Evolutionary conservation across 345 rosid species (phyloP), one percentile per base, ranked within the genome.

Genomic region (Salix brachista): DNA sequence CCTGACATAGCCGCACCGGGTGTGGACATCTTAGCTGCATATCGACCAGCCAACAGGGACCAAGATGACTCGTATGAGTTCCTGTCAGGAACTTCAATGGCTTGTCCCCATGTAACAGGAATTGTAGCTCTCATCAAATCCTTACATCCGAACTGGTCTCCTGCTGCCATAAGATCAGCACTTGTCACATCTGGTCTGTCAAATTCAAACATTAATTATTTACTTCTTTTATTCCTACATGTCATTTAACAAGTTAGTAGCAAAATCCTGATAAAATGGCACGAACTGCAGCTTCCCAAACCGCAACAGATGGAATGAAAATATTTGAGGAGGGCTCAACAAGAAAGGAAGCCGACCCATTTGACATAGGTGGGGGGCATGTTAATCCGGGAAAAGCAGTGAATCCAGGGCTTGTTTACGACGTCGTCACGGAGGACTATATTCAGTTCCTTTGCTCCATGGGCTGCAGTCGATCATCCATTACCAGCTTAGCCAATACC

Each of bases 61-160:
- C 28, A 73, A 23, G 72, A 69, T 73, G 42, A 67, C 44, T 81
- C 65, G 54, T 89, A 46, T 69, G 77, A 69, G 50, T 34, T 91
- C 60, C 64, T 78, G 5, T 86, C 90, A 68, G 91, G 90, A 71
- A 89, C 91, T 41, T 89, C 92, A 13, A 89, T 89, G 92, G 79
- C 92, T 0, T 85, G 86, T 77, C 90, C 91, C 25, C 85, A 86
- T 70, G 86, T 88, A 26, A 79, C 89, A 17, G 92, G 91, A 70
- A 83, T 91, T 4, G 86, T 84, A 4, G 87, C 90, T 74, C 90
- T 91, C 83, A 82, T 89, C 48, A 89, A 69, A 77, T 78, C 86
- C 19, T 36, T 72, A 25, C 89, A 85, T 70, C 83, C 82, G 21
- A 73, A 81, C 12, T 89, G 91, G 92, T 87, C 91, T 70, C 91